phyloP scores from a whole-genome alignment of 169 alveolate genomes.

The Perkinsus marinus region DNA sequence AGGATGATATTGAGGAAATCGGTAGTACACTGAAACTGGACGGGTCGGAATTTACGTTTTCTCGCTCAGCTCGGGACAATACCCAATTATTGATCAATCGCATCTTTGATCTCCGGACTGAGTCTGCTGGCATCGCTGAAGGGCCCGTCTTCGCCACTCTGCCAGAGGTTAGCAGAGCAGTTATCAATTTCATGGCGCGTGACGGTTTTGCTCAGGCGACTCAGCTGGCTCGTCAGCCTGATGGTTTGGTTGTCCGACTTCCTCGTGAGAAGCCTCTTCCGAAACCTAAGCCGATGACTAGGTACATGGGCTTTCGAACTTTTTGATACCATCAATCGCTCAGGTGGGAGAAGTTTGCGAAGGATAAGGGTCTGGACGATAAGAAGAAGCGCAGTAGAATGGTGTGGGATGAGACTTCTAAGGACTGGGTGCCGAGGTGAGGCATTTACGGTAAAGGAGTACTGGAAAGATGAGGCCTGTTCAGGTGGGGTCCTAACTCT shows the following conservation, averaged over 20 bases:
- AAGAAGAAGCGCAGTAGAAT: slow-evolving; percentile 35
- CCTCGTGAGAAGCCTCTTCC: not conserved
- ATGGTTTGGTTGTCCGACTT: not conserved
- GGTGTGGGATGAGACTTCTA: slow-evolving; percentile 32
- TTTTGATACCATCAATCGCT: not conserved
- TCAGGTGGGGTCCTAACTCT: not conserved
- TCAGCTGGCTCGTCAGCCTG: not conserved
- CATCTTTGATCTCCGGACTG: not conserved
- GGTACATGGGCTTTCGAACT: not conserved
- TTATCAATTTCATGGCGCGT: not conserved
- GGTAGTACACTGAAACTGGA: not conserved
- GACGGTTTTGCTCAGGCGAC: not conserved
- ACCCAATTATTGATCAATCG: not conserved
- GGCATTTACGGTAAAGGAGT: not conserved
- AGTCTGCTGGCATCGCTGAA: not conserved
- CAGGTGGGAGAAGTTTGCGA: not conserved
- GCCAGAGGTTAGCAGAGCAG: not conserved
- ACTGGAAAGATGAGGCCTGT: too few relatives aligned
- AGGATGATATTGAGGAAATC: not conserved
- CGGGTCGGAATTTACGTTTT: not conserved
- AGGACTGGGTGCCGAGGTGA: slow-evolving; percentile 49
- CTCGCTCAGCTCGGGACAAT: not conserved
- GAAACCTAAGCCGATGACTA: not conserved
- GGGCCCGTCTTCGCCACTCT: not conserved
- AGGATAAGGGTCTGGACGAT: not conserved